Evolutionary conservation across 331 rosid genomes (phyloP).

Genomic region (Arachis monticola): DNA sequence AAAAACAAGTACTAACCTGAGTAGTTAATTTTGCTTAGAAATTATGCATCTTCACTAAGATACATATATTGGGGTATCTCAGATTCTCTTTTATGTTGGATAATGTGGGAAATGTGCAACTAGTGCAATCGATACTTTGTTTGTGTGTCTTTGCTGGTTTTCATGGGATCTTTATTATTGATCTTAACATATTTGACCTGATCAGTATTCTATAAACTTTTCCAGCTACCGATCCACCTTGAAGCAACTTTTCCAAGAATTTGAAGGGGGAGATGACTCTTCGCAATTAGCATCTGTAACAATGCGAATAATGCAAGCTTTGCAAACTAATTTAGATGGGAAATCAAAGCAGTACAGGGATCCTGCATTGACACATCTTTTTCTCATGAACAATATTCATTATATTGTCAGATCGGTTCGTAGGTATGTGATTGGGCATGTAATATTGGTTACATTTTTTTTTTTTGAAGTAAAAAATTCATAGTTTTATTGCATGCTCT

Average conservation of each 20-base stretch:
- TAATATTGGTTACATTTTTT: constrained; percentile 4
- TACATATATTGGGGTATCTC: not conserved
- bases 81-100: constrained; percentile 8
- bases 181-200: constrained; percentile 30
- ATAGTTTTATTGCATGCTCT: constrained; percentile 29
- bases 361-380: constrained; percentile 78
- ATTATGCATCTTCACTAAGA: constrained; percentile 9
- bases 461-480: constrained; percentile 3
- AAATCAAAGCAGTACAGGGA: constrained; percentile 95
- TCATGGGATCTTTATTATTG: not conserved
- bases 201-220: constrained; percentile 33
- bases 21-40: not conserved
- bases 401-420: constrained; percentile 98
- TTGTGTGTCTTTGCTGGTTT: not conserved
- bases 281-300: constrained; percentile 89
- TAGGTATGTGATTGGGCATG: constrained; percentile 55
- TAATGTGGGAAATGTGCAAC: not conserved
- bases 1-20: not conserved
- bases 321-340: constrained; percentile 92
- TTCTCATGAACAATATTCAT: constrained; percentile 98
- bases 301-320: constrained; percentile 95
- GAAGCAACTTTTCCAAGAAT: constrained; percentile 94
- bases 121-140: not conserved
- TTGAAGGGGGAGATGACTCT: constrained; percentile 71
- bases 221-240: constrained; percentile 92